Evolutionary conservation across 345 rosid species (phyloP).

Genomic region (Corymbia maculata): DNA sequence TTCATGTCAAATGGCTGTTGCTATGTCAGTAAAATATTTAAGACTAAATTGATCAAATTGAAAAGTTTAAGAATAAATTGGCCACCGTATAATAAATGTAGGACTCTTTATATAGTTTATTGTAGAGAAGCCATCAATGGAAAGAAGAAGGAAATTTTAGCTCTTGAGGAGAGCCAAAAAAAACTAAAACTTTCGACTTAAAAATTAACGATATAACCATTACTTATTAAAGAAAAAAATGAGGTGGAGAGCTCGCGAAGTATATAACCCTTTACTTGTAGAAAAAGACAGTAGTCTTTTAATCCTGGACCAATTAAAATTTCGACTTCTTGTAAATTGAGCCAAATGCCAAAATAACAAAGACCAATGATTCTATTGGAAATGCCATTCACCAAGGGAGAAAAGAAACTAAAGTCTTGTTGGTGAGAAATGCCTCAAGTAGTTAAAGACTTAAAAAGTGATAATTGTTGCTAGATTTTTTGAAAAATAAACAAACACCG

Average conservation of each 20-base stretch:
- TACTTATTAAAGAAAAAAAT: not conserved
- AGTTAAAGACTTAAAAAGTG: not conserved
- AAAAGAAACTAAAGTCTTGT: not conserved
- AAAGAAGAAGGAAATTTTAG: not conserved
- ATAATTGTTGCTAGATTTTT: too few species aligned
- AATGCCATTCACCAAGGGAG: not conserved
- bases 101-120: too few species aligned
- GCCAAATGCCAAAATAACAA: not conserved
- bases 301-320: not conserved
- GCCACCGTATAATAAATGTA: too few species aligned
- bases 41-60: too few species aligned
- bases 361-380: not conserved
- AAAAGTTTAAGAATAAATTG: too few species aligned
- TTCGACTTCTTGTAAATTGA: not conserved
- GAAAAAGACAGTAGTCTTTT: not conserved
- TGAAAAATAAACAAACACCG: too few species aligned
- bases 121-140: too few species aligned
- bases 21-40: too few species aligned
- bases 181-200: not conserved
- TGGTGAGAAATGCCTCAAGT: not conserved
- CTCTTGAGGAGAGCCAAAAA: accelerated
- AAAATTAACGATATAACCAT: not conserved
- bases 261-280: not conserved
- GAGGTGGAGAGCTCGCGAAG: not conserved
- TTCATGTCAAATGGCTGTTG: too few species aligned